Evolutionary conservation across 305 asterid species (phyloP).

Genomic region (Fraxinus xanthoxyloides): DNA sequence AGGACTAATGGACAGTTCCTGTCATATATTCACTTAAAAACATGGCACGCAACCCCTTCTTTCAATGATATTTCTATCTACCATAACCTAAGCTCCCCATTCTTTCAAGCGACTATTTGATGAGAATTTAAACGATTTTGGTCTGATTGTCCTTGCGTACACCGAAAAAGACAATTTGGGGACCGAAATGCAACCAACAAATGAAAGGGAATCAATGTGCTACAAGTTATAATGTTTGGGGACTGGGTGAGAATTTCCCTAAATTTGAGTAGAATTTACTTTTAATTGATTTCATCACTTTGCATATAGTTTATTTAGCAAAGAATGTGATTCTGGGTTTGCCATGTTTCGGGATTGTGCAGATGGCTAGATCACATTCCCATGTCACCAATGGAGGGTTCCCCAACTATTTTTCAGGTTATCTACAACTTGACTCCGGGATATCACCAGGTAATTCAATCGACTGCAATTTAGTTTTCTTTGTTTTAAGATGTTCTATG

Average conservation of each 20-base stretch:
- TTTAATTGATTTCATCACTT: constrained; percentile 2
- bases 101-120: background rate
- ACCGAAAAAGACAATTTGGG: background rate
- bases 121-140: background rate
- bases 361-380: constrained; percentile 61
- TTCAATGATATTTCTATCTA: background rate
- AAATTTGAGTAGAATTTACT: background rate
- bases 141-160: background rate
- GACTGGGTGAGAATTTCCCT: background rate
- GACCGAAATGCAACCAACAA: background rate
- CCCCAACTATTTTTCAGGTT: constrained; percentile 63
- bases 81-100: background rate
- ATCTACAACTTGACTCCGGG: constrained; percentile 54
- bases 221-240: background rate
- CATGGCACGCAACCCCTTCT: background rate
- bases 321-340: constrained; percentile 19
- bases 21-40: background rate
- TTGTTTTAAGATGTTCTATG: background rate
- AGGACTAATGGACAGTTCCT: background rate
- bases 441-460: constrained; percentile 49
- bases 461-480: background rate
- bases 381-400: constrained; percentile 65
- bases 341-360: constrained; percentile 16
- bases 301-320: constrained; percentile 8
- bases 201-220: background rate